Evolutionary conservation across 257 asterid species (phyloP).

Genomic region (Thymus mandschuricus): DNA sequence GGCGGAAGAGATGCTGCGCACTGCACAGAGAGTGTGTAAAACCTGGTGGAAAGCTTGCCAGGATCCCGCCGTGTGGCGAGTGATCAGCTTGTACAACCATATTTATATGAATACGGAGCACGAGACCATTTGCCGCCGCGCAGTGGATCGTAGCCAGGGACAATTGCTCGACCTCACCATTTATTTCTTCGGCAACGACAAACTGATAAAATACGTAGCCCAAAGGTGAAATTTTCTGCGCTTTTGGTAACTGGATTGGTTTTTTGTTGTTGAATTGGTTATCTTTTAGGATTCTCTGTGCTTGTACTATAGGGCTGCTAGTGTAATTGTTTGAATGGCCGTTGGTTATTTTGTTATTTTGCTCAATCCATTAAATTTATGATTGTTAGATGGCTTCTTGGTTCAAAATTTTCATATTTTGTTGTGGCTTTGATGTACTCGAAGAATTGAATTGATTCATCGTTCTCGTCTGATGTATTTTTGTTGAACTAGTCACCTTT

Average conservation of each 20-base stretch:
- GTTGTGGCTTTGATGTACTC: no score
- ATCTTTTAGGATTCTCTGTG: neutral
- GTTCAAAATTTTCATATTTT: no score
- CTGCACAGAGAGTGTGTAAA: slow-evolving; percentile 48
- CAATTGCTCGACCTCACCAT: slow-evolving; percentile 37
- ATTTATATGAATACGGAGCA: no score
- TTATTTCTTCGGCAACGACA: slow-evolving; percentile 20
- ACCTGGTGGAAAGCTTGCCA: slow-evolving; percentile 42
- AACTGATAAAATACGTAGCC: slow-evolving; percentile 35
- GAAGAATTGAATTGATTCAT: no score
- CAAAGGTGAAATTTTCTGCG: slow-evolving; percentile 23
- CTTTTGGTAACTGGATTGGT: neutral
- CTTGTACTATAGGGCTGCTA: no score
- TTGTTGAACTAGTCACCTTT: no score
- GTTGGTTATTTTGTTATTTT: no score
- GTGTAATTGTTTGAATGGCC: neutral
- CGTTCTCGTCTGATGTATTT: no score
- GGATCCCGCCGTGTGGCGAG: slow-evolving; percentile 48
- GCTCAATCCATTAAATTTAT: no score
- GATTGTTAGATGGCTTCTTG: neutral
- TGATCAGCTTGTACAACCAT: slow-evolving; percentile 17
- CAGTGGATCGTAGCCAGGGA: slow-evolving; percentile 49
- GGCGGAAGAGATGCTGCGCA: slow-evolving; percentile 36
- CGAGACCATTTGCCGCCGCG: slow-evolving; percentile 37
- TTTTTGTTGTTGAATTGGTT: neutral